Evolutionary conservation across 129 eudicot genomes (phyloP).

Genomic region (Lonicera japonica): DNA sequence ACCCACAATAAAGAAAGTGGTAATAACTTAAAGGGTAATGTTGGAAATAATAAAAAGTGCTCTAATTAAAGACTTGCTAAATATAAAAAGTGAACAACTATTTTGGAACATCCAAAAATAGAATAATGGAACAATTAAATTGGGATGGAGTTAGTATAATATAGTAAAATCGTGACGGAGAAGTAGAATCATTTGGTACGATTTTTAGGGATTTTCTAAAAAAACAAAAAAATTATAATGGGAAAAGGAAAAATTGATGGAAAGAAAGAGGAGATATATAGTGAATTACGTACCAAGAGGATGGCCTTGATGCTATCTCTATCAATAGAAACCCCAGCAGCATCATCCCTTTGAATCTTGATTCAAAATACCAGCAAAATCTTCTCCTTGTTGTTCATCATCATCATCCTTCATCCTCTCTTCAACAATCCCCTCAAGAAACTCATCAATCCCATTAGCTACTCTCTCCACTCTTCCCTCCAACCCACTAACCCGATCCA

Average conservation of each 20-base stretch:
- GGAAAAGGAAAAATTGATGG: too few relatives aligned
- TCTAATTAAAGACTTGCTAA: too few relatives aligned
- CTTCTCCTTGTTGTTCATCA: neutral
- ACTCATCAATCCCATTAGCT: constrained; percentile 34
- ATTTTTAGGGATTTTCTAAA: too few relatives aligned
- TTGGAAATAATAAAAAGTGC: too few relatives aligned
- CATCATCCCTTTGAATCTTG: constrained; percentile 25
- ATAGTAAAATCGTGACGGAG: too few relatives aligned
- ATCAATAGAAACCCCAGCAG: constrained; percentile 28
- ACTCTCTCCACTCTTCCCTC: constrained; percentile 29
- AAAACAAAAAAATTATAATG: neutral
- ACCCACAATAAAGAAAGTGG: too few relatives aligned
- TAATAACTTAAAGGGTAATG: too few relatives aligned
- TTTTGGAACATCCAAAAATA: too few relatives aligned
- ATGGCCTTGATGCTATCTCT: constrained; percentile 49
- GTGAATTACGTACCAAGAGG: constrained; percentile 29
- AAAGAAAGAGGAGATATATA: neutral
- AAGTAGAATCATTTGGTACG: too few relatives aligned
- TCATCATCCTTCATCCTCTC: constrained; percentile 11
- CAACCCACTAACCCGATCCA: constrained; percentile 33
- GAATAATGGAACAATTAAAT: too few relatives aligned
- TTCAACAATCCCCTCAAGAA: constrained; percentile 38
- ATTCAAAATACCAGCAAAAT: constrained; percentile 50
- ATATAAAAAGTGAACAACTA: too few relatives aligned
- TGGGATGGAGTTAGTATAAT: too few relatives aligned